Base-by-base conservation (phyloP, 805 yeast species). In the Nakazawaea pomicola region DNA sequence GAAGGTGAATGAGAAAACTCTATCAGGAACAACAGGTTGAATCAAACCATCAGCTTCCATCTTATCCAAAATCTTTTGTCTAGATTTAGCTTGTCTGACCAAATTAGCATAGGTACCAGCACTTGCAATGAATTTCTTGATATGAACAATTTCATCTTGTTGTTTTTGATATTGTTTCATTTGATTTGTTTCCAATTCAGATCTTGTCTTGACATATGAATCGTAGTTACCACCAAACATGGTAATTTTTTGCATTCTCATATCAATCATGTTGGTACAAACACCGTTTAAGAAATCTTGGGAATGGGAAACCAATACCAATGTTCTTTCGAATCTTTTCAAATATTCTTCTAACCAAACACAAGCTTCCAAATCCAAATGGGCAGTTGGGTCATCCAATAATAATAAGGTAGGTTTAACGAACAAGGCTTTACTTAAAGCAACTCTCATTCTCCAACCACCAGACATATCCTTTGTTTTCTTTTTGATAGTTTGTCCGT, bases 371-470 rank as follows among this genome's bases (percentile, higher is more conserved):
- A 93, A 76, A 73, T 93, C 99, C 78, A 93, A 86, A 70, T 93
- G 99, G 41, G 99, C 99, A 51, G 99, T 93, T 57, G 99, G 99
- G 67, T 93, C 99, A 72, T 93, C 99, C 64, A 93, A 79, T 55
- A 93, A 71, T 59, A 93, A 73, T 54, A 93, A 70, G 38, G 98
- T 90, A 60, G 99, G 99, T 74, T 93, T 91, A 52, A 93, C 98
- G 73, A 93, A 93, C 55, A 93, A 75, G 23, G 99, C 99, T 69
- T 93, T 93, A 46, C 96, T 96, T 48, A 93, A 74, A 33, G 99
- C 98, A 48, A 93, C 99, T 72, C 99, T 88, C 99, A 93, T 93
- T 74, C 89, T 89, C 99, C 99, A 93, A 64, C 99, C 99, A 78
- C 99, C 99, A 60, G 97, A 88, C 99, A 93, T 93, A 61, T 93